A percentile compares a stretch with the other conserved stretches of the same genome.
Evolutionary conservation across 2,329 filamentous ascomycete genomes (phyloP).

Genomic region (Exophiala lecanii-corni): DNA sequence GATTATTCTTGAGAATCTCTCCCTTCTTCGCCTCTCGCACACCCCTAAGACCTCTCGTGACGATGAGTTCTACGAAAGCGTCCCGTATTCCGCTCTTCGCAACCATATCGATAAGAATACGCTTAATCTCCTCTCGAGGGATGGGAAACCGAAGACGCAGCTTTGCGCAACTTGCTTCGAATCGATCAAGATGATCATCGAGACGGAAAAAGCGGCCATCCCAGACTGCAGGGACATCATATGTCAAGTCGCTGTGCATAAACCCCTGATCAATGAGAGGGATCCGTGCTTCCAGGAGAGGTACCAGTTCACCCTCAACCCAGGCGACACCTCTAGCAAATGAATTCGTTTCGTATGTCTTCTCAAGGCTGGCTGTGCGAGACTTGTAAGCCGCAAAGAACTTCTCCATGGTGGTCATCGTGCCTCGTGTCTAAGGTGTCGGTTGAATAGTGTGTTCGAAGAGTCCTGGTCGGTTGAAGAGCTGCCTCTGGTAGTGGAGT

Average conservation of each 20-base stretch:
- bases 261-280: constrained; percentile 51
- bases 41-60: constrained; percentile 45
- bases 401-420: constrained; percentile 43
- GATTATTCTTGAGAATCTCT: constrained; percentile 34
- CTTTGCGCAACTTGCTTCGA: constrained; percentile 44
- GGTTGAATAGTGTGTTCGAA: too few species aligned
- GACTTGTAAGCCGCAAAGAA: constrained; percentile 38
- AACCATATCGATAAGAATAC: constrained; percentile 43
- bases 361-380: constrained; percentile 31
- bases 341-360: constrained; percentile 32
- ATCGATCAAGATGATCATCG: constrained; percentile 45
- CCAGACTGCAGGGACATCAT: constrained; percentile 51
- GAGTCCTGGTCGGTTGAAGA: too few species aligned
- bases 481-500: too few species aligned
- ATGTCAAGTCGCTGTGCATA: constrained; percentile 49
- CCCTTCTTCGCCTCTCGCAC: constrained; percentile 36
- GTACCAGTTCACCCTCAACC: constrained; percentile 42
- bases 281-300: constrained; percentile 46
- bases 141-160: constrained; percentile 43
- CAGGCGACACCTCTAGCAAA: constrained; percentile 46
- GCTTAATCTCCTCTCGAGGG: constrained; percentile 37
- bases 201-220: constrained; percentile 50
- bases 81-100: constrained; percentile 45
- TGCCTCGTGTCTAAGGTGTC: too few species aligned
- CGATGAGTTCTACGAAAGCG: constrained; percentile 49